These are phyloP conservation scores for Penicillium manginii DNA, from an alignment of 495 filamentous ascomycete genomes.

Conservation along the genomic window DNA sequence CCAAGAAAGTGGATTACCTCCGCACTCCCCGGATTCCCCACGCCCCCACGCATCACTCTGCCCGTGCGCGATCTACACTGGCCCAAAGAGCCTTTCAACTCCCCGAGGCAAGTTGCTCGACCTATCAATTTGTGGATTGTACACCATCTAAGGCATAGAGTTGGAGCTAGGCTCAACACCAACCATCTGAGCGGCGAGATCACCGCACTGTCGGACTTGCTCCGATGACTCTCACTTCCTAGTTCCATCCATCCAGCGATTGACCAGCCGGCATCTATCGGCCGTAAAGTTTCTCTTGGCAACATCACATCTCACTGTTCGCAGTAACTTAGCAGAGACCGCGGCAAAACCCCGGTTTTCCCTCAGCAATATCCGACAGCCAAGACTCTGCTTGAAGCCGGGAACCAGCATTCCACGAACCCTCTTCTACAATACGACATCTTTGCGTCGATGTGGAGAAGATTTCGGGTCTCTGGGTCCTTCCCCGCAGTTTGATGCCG, in stretches of 20 bases:
- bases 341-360: constrained; percentile 4
- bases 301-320: not conserved
- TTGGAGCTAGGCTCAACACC: not conserved
- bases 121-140: constrained; percentile 10
- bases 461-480: not conserved
- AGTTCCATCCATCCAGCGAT: not conserved
- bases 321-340: not conserved
- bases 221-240: constrained; percentile 13
- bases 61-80: constrained; percentile 5
- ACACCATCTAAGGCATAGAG: not conserved
- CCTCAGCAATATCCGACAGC: constrained; percentile 14
- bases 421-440: constrained; percentile 4
- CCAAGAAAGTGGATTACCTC: constrained; percentile 6
- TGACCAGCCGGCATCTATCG: not conserved
- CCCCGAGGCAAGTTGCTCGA: constrained; percentile 1
- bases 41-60: constrained; percentile 21
- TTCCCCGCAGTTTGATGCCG: constrained; percentile 26
- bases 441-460: constrained; percentile 12
- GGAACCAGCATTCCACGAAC: not conserved
- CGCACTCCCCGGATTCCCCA: constrained; percentile 19
- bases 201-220: constrained; percentile 22
- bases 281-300: not conserved
- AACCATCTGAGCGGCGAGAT: constrained; percentile 4
- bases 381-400: constrained; percentile 16
- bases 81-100: not conserved